Conservation (phyloP, 2,329 filamentous ascomycete genomes). For the Exophiala mesophila region DNA sequence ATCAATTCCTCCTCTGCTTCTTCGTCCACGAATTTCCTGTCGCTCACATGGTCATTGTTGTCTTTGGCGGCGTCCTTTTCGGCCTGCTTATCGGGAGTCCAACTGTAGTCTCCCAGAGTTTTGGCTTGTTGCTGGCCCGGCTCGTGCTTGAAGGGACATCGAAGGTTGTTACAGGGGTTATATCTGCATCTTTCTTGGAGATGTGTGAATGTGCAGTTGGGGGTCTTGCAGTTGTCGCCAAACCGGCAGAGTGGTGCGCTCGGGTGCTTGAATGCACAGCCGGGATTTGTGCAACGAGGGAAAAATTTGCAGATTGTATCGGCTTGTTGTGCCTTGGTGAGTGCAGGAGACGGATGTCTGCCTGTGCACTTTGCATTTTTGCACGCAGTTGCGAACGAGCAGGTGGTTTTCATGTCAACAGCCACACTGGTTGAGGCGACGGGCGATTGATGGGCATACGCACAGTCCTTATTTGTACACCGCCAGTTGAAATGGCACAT, state of each 20-base stretch:
- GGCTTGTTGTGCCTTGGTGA: conserved; percentile 69
- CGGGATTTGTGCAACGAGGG: conserved; percentile 82
- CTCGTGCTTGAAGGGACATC: conserved; percentile 82
- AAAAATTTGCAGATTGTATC: conserved; percentile 88
- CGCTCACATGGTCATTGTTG: conserved; percentile 67
- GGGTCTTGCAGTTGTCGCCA: conserved; percentile 76
- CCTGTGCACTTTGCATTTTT: conserved; percentile 92
- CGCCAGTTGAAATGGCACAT: conserved; percentile 85
- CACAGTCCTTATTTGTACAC: conserved; percentile 85
- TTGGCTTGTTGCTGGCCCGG: conserved; percentile 72
- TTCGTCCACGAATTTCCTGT: conserved; percentile 80
- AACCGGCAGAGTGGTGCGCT: conserved; percentile 83
- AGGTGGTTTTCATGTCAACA: conserved; percentile 74
- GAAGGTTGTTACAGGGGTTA: conserved; percentile 84
- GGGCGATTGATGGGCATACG: conserved; percentile 90
- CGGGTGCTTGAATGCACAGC: conserved; percentile 86
- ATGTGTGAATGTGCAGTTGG: conserved; percentile 87
- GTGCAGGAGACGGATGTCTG: conserved; percentile 85
- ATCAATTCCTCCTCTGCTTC: conserved; percentile 62
- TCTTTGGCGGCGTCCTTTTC: conserved; percentile 20
- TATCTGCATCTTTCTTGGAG: conserved; percentile 79
- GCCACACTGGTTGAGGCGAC: conserved; percentile 72
- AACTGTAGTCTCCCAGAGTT: conserved; percentile 81
- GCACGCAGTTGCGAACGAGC: conserved; percentile 83
- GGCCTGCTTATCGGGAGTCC: conserved; percentile 58